phyloP scores from a whole-genome alignment of 495 filamentous ascomycete species.

The Aspergillus sparsus region DNA sequence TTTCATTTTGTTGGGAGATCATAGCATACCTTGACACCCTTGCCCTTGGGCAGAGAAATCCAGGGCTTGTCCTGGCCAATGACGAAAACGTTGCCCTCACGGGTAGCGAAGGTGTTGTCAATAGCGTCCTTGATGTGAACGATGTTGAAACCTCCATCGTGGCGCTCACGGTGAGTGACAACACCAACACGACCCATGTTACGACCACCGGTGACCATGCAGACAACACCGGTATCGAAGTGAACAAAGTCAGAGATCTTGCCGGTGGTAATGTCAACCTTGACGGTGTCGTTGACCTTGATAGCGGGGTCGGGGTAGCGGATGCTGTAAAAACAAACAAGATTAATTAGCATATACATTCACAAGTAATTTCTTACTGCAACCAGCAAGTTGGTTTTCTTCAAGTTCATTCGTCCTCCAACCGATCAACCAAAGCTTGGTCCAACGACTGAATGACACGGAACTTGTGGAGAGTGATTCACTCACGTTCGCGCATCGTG shows the following conservation, averaged over 20 bases:
- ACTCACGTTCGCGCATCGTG: slow-evolving; percentile 99
- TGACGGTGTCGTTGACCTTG: slow-evolving; percentile 99
- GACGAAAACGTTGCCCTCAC: slow-evolving; percentile 97
- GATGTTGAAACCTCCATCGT: slow-evolving; percentile 99
- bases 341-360: slow-evolving; percentile 42
- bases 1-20: not conserved
- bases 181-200: slow-evolving; percentile 99
- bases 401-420: slow-evolving; percentile 42
- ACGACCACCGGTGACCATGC: slow-evolving; percentile 97
- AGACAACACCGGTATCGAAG: slow-evolving; percentile 96
- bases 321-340: slow-evolving; percentile 62
- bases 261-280: slow-evolving; percentile 94
- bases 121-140: slow-evolving; percentile 99
- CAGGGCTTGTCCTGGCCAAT: slow-evolving; percentile 97
- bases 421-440: slow-evolving; percentile 89
- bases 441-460: slow-evolving; percentile 99
- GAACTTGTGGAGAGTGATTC: slow-evolving; percentile 61
- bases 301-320: slow-evolving; percentile 97
- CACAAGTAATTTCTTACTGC: slow-evolving; percentile 37
- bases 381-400: slow-evolving; percentile 24
- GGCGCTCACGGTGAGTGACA: slow-evolving; percentile 98
- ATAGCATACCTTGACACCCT: slow-evolving; percentile 88
- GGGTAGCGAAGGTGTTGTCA: slow-evolving; percentile 98
- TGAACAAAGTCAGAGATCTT: slow-evolving; percentile 95
- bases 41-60: slow-evolving; percentile 98